Percentiles rank a stretch among this genome's conserved stretches.
Evolutionary conservation across 1,284 basidiomycete genomes (phyloP).

Genomic region (Ceratobasidium papillatum): DNA sequence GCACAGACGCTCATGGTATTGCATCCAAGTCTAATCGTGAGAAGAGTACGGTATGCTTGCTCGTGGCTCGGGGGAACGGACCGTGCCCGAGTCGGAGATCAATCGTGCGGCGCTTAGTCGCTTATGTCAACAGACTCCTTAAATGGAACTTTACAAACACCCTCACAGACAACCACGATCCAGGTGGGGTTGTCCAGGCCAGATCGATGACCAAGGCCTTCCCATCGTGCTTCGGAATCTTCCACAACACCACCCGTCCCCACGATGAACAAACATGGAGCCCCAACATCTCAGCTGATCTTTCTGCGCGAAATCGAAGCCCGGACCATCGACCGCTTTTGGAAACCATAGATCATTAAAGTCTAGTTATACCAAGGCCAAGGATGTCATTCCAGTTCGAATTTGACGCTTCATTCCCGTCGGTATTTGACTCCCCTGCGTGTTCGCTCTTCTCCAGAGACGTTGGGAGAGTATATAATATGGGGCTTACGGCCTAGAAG

Average conservation of each 20-base stretch:
- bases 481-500: too few relatives aligned
- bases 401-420: constrained; percentile 23
- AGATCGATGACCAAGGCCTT: not conserved
- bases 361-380: not conserved
- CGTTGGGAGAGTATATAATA: constrained; percentile 6
- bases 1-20: too few relatives aligned
- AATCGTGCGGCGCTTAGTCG: not conserved
- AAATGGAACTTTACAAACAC: not conserved
- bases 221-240: not conserved
- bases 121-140: not conserved
- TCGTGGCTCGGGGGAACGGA: not conserved
- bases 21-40: too few relatives aligned
- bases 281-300: constrained; percentile 20
- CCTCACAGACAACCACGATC: too few relatives aligned
- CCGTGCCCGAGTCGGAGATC: not conserved
- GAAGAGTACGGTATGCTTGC: too few relatives aligned
- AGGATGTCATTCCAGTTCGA: constrained; percentile 7
- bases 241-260: not conserved
- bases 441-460: not conserved
- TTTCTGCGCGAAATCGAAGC: constrained; percentile 29
- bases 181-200: not conserved
- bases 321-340: constrained; percentile 7
- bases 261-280: not conserved
- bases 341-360: not conserved
- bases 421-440: constrained; percentile 1